Evolutionary conservation across 495 filamentous ascomycete genomes (phyloP).

Genomic region (Penicillium riverlandense): DNA sequence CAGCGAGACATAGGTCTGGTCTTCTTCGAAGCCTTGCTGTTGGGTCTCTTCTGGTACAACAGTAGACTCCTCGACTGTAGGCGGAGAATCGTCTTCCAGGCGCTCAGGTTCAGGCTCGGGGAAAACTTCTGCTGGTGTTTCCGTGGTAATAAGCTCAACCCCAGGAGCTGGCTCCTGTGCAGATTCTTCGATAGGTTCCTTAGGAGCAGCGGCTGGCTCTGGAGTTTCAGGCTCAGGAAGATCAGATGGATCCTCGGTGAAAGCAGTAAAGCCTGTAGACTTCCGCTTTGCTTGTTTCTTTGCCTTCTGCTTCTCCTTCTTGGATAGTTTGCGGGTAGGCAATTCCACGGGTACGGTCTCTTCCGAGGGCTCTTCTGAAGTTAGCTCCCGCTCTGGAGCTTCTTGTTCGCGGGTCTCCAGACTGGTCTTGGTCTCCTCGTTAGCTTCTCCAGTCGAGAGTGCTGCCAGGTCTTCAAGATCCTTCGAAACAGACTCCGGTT

Average conservation of each 20-base stretch:
- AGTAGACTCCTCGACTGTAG: neutral
- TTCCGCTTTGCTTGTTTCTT: constrained; percentile 25
- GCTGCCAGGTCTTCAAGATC: neutral
- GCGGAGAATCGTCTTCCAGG: neutral
- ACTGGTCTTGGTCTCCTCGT: neutral
- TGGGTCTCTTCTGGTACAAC: neutral
- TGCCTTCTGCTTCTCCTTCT: constrained; percentile 37
- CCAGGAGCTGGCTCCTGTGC: too few species aligned
- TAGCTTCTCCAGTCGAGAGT: neutral
- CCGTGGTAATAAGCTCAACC: neutral
- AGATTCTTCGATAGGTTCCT: too few species aligned
- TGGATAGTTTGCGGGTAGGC: constrained; percentile 24
- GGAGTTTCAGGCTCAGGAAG: neutral
- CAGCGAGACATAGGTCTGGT: constrained; percentile 1
- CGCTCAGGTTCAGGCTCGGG: neutral
- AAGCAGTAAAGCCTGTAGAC: neutral
- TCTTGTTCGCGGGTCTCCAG: neutral
- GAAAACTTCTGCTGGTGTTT: neutral
- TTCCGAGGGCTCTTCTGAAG: neutral
- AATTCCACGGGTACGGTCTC: neutral
- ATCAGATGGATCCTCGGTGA: neutral
- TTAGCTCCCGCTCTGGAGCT: neutral
- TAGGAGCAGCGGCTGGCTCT: too few species aligned
- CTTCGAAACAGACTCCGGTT: neutral
- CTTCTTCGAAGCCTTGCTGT: neutral